A percentile compares a stretch with the other conserved stretches of the same genome.
Conservation (phyloP, 179 eudicot genomes). For the Camellia oleifera region DNA sequence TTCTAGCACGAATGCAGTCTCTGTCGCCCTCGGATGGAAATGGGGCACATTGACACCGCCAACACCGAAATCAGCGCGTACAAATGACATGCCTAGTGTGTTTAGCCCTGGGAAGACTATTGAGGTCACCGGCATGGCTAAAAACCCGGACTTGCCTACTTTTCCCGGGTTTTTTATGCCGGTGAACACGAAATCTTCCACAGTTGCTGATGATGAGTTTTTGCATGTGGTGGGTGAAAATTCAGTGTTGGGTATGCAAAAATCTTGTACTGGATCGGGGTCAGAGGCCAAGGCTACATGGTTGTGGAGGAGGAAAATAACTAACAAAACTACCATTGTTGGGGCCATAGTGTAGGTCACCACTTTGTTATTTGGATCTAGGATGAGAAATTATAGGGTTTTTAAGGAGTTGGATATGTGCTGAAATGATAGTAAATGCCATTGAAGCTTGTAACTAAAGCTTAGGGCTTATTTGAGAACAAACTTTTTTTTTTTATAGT, state of each 20-base stretch:
- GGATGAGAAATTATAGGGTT: neutral
- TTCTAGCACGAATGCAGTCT: slow-evolving; percentile 54
- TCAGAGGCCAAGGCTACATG: slow-evolving; percentile 43
- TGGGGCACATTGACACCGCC: slow-evolving; percentile 72
- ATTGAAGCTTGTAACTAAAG: neutral
- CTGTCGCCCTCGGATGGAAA: slow-evolving; percentile 83
- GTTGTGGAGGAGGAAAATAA: slow-evolving; percentile 24
- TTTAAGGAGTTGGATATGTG: neutral
- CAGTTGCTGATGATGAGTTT: slow-evolving; percentile 36
- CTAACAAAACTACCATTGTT: slow-evolving; percentile 15
- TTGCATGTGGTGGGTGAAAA: slow-evolving; percentile 39
- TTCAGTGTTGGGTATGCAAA: slow-evolving; percentile 40
- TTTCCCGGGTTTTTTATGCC: slow-evolving; percentile 47
- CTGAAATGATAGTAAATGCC: neutral
- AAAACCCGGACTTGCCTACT: slow-evolving; percentile 33
- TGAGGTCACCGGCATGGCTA: slow-evolving; percentile 41
- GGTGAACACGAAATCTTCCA: slow-evolving; percentile 49
- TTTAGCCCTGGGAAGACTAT: slow-evolving; percentile 59
- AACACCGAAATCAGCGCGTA: slow-evolving; percentile 56
- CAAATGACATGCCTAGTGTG: slow-evolving; percentile 70
- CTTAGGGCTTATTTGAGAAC: neutral
- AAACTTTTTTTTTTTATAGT: too few relatives aligned
- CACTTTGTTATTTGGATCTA: neutral
- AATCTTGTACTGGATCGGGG: slow-evolving; percentile 70
- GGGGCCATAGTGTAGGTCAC: slow-evolving; percentile 12